Evolutionary conservation across 345 rosid genomes (phyloP), one percentile per base, ranked within the genome.

Genomic region (Tarenaya hassleriana): DNA sequence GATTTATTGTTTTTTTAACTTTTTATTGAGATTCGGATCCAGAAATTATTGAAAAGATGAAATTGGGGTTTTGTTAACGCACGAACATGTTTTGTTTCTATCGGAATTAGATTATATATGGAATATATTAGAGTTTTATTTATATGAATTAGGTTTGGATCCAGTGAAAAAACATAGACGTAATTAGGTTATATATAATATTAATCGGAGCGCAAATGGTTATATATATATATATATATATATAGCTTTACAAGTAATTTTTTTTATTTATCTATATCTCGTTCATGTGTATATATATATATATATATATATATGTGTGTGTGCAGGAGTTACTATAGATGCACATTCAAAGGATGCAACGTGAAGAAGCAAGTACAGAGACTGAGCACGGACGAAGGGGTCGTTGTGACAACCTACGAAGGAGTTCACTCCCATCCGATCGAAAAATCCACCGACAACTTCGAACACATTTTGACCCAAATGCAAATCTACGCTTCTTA

Each of bases 301-400:
- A 17, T 31, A 3, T 7, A 4, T 45, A 33, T 16, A 15, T 34
- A 15, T 35, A 38, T 19, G 15, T 35, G 43, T 40, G 47, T 32
- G 29, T 51, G 47, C 60, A 92, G 98, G 75, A 92, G 96, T 77
- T 92, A 92, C 54, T 92, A 92, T 32, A 67, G 87, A n/a, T 92
- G 98, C 43, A 82, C 98, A 7, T 67, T 77, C 57, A 71, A 73
- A 67, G 96, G 96, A 14, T 92, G 98, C 75, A 76, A 74, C 45
- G 98, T 92, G 58, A 92, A 92, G 80, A 92, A 92, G 72, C 98
- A 92, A 69, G 88, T 92, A 15, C 98, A 92, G 27, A 66, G 96
- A 27, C 55, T 92, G 53, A 81, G 79, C 0, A 62, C 18, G n/a
- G 98, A 92, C n/a, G 95, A 92, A 72, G 98, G 81, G 27, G 48